A percentile compares a stretch with the other conserved stretches of the same genome.
Evolutionary conservation across 2,329 filamentous ascomycete genomes (phyloP).

Genomic region (Aspergillus intermedius): DNA sequence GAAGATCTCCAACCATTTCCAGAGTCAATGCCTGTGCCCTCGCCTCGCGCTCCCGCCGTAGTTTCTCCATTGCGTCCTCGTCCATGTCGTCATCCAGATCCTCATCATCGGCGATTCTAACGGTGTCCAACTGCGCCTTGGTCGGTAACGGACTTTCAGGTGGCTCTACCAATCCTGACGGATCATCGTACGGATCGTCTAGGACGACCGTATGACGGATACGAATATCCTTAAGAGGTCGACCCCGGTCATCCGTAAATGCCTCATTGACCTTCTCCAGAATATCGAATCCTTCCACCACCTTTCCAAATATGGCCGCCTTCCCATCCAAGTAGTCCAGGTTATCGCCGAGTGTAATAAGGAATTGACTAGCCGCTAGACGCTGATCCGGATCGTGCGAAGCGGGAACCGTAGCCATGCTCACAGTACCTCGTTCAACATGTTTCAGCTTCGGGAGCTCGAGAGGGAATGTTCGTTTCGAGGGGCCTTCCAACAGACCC

Average conservation of each 20-base stretch:
- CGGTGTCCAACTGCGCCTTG: conserved; percentile 79
- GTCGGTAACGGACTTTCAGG: conserved; percentile 73
- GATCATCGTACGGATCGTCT: conserved; percentile 88
- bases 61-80: conserved; percentile 70
- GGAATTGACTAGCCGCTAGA: conserved; percentile 84
- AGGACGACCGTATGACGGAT: conserved; percentile 88
- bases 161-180: conserved; percentile 66
- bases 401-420: conserved; percentile 87
- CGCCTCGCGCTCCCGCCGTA: conserved; percentile 80
- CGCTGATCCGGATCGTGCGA: conserved; percentile 71
- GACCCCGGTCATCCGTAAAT: conserved; percentile 77
- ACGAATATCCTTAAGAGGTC: conserved; percentile 87
- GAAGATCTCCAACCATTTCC: conserved; percentile 95
- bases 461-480: conserved; percentile 73
- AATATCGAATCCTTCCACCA: conserved; percentile 91
- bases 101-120: conserved; percentile 86
- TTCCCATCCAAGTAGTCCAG: conserved; percentile 88
- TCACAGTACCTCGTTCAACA: conserved; percentile 81
- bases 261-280: conserved; percentile 88
- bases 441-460: conserved; percentile 86
- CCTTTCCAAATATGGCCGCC: conserved; percentile 89
- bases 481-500: conserved; percentile 66
- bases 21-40: conserved; percentile 88
- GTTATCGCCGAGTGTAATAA: conserved; percentile 83
- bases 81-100: conserved; percentile 71